These are phyloP conservation scores for Boletus reticuloceps DNA, from an alignment of 768 basidiomycete species.

Conservation along the genomic window DNA sequence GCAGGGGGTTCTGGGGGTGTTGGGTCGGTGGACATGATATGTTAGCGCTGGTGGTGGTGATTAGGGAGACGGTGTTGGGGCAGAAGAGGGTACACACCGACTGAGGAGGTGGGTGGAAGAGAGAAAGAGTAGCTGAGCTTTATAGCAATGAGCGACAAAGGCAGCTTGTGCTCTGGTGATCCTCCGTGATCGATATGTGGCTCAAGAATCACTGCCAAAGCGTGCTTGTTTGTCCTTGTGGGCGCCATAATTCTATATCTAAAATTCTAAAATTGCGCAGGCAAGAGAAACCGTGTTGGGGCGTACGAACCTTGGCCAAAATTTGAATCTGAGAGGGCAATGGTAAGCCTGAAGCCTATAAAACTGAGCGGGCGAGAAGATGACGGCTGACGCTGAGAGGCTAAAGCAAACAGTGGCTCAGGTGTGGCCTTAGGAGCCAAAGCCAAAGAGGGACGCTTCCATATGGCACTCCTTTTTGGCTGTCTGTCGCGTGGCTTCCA, in stretches of 20 bases:
- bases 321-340: too few species aligned
- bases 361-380: too few species aligned
- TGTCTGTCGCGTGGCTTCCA: too few species aligned
- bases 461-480: too few species aligned
- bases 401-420: too few species aligned
- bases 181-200: constrained; percentile 34
- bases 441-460: too few species aligned
- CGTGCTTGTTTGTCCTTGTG: constrained; percentile 47
- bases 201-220: constrained; percentile 27
- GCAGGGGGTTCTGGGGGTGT: constrained; percentile 10
- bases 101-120: not conserved
- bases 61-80: not conserved
- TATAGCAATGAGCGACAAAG: constrained; percentile 30
- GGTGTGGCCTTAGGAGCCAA: too few species aligned
- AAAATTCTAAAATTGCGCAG: not conserved
- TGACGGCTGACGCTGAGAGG: too few species aligned
- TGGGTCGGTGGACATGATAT: constrained; percentile 15
- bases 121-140: constrained; percentile 13
- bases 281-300: too few species aligned
- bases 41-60: constrained; percentile 1
- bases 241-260: constrained; percentile 29
- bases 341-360: too few species aligned
- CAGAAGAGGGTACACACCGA: constrained; percentile 1
- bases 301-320: too few species aligned
- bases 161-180: constrained; percentile 20